phyloP scores from a whole-genome alignment of 148 eudicot genomes.

The Dysphania ambrosioides region DNA sequence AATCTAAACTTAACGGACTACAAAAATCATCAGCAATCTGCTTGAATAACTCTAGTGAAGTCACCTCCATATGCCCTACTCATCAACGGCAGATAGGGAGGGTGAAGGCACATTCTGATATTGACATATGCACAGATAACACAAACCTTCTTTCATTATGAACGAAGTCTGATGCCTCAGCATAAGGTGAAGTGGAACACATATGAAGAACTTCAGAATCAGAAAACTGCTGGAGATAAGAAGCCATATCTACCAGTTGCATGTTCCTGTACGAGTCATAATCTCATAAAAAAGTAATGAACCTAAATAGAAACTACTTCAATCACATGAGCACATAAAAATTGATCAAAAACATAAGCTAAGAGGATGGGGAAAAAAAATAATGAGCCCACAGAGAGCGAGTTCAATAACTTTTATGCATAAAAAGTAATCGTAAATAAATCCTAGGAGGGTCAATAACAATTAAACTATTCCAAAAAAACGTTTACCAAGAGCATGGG shows the following conservation, averaged over 20 bases:
- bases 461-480: not conserved
- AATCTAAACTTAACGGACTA: not conserved
- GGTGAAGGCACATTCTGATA: not conserved
- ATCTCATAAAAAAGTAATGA: not conserved
- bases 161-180: slow-evolving; percentile 87
- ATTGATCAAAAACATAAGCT: not conserved
- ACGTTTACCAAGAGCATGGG: slow-evolving; percentile 69
- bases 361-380: not conserved
- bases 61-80: not conserved
- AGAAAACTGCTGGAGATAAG: slow-evolving; percentile 39
- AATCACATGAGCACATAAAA: not conserved
- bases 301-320: not conserved
- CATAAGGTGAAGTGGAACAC: slow-evolving; percentile 82
- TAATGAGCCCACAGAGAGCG: not conserved
- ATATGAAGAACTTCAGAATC: slow-evolving; percentile 60
- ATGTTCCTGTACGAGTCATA: slow-evolving; percentile 42
- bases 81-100: not conserved
- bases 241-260: slow-evolving; percentile 35
- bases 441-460: not conserved
- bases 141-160: slow-evolving; percentile 60
- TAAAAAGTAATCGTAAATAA: not conserved
- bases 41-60: not conserved
- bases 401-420: not conserved
- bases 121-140: not conserved
- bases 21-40: not conserved